phyloP scores from a whole-genome alignment of 352 stramenopile genomes.

The Plasmopara muralis region DNA sequence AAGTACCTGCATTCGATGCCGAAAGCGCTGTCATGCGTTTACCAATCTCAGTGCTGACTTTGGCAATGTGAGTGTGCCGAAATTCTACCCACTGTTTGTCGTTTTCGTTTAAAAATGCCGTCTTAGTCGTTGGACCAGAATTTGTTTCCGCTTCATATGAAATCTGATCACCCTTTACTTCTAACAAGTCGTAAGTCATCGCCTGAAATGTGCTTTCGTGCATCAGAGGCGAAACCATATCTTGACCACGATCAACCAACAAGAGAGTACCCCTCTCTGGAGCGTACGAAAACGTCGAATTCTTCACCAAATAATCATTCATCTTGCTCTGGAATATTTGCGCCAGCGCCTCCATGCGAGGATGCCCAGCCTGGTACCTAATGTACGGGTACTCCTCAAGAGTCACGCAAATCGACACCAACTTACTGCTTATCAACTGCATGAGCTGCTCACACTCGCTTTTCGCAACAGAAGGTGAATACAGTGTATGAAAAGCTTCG shows the following conservation, averaged over 20 bases:
- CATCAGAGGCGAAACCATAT: constrained; percentile 93
- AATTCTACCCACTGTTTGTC: constrained; percentile 96
- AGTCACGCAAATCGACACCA: constrained; percentile 95
- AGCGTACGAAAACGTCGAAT: constrained; percentile 88
- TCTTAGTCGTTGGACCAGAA: constrained; percentile 67
- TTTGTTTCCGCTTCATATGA: constrained; percentile 88
- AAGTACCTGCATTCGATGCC: constrained; percentile 72
- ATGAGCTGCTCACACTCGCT: constrained; percentile 38
- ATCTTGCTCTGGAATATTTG: constrained; percentile 92
- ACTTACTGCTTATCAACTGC: constrained; percentile 76
- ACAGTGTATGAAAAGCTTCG: constrained; percentile 70
- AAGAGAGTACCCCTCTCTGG: constrained; percentile 89
- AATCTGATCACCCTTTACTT: constrained; percentile 91
- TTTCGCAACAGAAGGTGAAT: constrained; percentile 50
- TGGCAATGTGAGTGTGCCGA: constrained; percentile 93
- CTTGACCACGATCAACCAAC: constrained; percentile 91
- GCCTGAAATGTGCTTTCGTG: constrained; percentile 98
- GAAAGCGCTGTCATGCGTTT: constrained; percentile 70
- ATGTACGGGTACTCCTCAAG: constrained; percentile 97
- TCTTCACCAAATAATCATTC: constrained; percentile 91
- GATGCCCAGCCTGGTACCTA: constrained; percentile 81
- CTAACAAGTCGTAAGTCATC: constrained; percentile 94
- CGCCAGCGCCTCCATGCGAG: constrained; percentile 83
- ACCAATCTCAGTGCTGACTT: constrained; percentile 77
- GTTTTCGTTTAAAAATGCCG: constrained; percentile 95